Conservation (phyloP, 768 basidiomycete species). For the Suillus clintonianus region DNA sequence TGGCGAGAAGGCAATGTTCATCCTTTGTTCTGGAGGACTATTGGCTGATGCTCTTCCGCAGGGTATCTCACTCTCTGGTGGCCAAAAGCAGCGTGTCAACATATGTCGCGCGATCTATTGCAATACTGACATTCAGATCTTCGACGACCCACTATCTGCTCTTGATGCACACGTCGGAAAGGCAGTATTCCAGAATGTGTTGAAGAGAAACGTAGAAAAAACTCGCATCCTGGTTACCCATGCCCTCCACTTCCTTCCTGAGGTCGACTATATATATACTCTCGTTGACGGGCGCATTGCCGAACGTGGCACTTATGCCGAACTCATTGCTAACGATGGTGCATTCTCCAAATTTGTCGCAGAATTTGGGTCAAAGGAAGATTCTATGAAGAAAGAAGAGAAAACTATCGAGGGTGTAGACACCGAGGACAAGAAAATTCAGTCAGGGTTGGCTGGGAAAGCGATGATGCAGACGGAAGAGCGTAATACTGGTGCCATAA, state of each 20-base stretch:
- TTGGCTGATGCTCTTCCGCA: constrained; percentile 16
- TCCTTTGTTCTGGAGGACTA: constrained; percentile 7
- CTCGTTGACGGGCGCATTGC: constrained; percentile 75
- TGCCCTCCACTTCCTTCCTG: constrained; percentile 85
- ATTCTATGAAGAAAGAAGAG: constrained; percentile 42
- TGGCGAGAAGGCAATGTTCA: constrained; percentile 56
- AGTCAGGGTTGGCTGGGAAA: constrained; percentile 41
- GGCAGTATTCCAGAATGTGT: constrained; percentile 81
- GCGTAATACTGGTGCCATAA: constrained; percentile 67
- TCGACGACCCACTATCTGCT: constrained; percentile 85
- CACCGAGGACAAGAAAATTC: constrained; percentile 36
- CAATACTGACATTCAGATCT: constrained; percentile 82
- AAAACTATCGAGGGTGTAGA: constrained; percentile 36
- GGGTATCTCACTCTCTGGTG: constrained; percentile 88
- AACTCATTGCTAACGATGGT: constrained; percentile 63
- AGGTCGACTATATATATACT: constrained; percentile 85
- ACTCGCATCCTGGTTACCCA: constrained; percentile 92
- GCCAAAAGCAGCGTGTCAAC: constrained; percentile 78
- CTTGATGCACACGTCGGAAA: constrained; percentile 93
- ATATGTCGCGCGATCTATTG: constrained; percentile 89
- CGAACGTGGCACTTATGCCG: constrained; percentile 78
- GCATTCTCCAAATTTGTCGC: constrained; percentile 73
- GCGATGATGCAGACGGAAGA: constrained; percentile 84
- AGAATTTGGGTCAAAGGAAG: constrained; percentile 77
- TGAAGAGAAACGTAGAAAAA: constrained; percentile 64